Evolutionary conservation across 2,329 filamentous ascomycete species (phyloP).

Genomic region (Cytospora piceicola): DNA sequence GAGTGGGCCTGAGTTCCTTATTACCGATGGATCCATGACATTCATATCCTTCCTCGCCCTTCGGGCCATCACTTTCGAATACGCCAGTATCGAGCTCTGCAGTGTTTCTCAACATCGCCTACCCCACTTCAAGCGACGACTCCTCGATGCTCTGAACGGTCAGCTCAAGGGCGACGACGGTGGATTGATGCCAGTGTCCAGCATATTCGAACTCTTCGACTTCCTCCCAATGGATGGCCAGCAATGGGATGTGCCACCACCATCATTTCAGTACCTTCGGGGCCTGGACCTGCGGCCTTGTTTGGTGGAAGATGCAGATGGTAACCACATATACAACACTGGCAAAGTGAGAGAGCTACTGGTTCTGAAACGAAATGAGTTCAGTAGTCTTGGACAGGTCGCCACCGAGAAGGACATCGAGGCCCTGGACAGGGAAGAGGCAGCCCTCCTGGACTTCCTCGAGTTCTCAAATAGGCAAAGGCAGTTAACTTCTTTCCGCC

Average conservation of each 20-base stretch:
- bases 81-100: conserved; percentile 83
- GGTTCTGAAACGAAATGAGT: conserved; percentile 67
- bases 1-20: conserved; percentile 67
- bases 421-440: conserved; percentile 61
- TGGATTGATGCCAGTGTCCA: conserved; percentile 68
- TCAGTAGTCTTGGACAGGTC: conserved; percentile 53
- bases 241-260: conserved; percentile 54
- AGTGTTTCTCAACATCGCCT: conserved; percentile 72
- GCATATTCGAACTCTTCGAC: conserved; percentile 91
- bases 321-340: conserved; percentile 66
- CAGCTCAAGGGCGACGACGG: conserved; percentile 69
- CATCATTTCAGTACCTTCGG: conserved; percentile 62
- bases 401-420: conserved; percentile 54
- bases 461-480: conserved; percentile 65
- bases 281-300: conserved; percentile 72
- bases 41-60: conserved; percentile 78
- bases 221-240: conserved; percentile 66
- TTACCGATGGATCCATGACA: conserved; percentile 67
- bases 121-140: conserved; percentile 69
- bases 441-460: conserved; percentile 63
- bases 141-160: conserved; percentile 77
- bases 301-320: conserved; percentile 61
- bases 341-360: conserved; percentile 75
- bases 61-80: conserved; percentile 79
- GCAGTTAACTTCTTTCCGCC: conserved; percentile 59